phyloP scores from a whole-genome alignment of 768 basidiomycete genomes.

The Saitozyma podzolica region DNA sequence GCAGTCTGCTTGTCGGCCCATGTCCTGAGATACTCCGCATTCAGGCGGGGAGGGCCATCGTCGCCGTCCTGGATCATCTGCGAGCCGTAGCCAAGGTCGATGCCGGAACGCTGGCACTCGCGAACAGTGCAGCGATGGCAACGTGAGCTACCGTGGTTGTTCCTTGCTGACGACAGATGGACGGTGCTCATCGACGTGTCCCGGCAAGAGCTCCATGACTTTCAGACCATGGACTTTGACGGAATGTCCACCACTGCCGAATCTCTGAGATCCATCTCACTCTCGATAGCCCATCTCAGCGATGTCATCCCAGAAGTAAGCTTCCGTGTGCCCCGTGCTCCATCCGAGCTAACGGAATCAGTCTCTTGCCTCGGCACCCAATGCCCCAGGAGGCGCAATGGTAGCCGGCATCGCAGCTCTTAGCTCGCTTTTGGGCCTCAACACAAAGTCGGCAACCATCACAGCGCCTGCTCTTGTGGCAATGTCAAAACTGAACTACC shows the following conservation, averaged over 20 bases:
- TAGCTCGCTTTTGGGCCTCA: slow-evolving; percentile 1
- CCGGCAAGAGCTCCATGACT: slow-evolving; percentile 30
- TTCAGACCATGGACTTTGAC: slow-evolving; percentile 27
- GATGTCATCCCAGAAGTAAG: slow-evolving; percentile 7
- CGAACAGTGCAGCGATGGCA: background rate
- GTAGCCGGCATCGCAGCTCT: slow-evolving; percentile 1
- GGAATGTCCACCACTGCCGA: slow-evolving; percentile 16
- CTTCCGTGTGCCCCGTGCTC: background rate
- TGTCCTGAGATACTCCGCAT: slow-evolving; percentile 20
- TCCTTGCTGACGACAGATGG: slow-evolving; percentile 25
- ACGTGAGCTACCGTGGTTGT: background rate
- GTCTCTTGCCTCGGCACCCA: background rate
- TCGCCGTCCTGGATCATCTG: background rate
- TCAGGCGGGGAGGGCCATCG: slow-evolving; percentile 14
- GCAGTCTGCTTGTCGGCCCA: slow-evolving; percentile 22
- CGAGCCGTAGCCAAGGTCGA: background rate
- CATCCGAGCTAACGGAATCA: background rate
- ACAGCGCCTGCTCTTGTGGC: background rate
- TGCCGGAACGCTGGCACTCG: background rate
- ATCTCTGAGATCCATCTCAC: slow-evolving; percentile 13
- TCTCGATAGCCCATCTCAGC: background rate
- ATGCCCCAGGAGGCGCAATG: background rate
- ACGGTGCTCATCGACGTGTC: slow-evolving; percentile 26
- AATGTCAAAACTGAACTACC: background rate
- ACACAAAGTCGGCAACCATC: background rate